phyloP scores from a whole-genome alignment of 352 stramenopile genomes.

The Nothophytophthora sp. region DNA sequence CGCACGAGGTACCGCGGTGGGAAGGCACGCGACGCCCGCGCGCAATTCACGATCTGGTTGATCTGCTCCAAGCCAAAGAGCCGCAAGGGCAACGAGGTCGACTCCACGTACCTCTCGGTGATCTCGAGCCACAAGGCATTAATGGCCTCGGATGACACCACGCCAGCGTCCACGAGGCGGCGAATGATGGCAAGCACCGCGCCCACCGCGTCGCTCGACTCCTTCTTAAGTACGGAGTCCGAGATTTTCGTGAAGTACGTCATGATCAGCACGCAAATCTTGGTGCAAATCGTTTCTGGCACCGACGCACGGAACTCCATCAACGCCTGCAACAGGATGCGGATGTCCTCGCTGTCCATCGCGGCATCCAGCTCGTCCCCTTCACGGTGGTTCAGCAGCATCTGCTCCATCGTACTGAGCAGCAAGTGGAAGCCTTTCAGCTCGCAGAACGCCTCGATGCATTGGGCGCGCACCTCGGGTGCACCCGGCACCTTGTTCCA shows the following conservation, averaged over 20 bases:
- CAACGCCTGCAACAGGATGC: constrained; percentile 78
- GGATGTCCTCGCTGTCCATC: constrained; percentile 82
- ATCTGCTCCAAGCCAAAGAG: constrained; percentile 96
- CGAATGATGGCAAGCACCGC: constrained; percentile 82
- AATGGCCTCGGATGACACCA: constrained; percentile 49
- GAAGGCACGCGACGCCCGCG: constrained; percentile 80
- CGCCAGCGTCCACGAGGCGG: constrained; percentile 70
- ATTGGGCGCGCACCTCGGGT: constrained; percentile 82
- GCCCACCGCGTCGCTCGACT: constrained; percentile 80
- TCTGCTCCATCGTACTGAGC: constrained; percentile 68
- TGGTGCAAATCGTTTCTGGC: constrained; percentile 57
- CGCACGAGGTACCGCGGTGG: constrained; percentile 88
- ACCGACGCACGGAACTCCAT: constrained; percentile 74
- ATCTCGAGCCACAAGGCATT: constrained; percentile 85
- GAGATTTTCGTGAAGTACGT: constrained; percentile 81
- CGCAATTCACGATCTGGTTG: constrained; percentile 90
- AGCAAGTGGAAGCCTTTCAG: constrained; percentile 79
- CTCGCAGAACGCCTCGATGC: constrained; percentile 83
- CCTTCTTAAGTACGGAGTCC: constrained; percentile 82
- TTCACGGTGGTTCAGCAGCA: constrained; percentile 53
- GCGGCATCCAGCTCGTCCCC: constrained; percentile 47
- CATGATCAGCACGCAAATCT: constrained; percentile 81
- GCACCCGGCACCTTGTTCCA: constrained; percentile 88
- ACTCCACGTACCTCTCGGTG: constrained; percentile 88
- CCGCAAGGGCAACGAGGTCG: constrained; percentile 90